Evolutionary conservation across 495 filamentous ascomycete genomes (phyloP).

Genomic region (Penicillium egyptiacum): DNA sequence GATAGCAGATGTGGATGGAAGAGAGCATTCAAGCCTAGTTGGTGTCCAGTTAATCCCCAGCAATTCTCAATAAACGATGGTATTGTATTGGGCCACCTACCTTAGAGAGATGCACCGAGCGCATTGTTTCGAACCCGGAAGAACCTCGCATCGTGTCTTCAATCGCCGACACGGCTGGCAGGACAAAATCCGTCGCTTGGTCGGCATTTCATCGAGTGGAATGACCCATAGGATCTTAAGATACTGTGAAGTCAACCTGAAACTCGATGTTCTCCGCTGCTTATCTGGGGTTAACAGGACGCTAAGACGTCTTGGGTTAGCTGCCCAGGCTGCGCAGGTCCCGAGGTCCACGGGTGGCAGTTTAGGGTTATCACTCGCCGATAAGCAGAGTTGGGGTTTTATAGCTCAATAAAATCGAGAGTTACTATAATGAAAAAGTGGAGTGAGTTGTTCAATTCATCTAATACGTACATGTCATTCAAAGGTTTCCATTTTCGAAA

Average conservation of each 20-base stretch:
- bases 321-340: neutral
- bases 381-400: neutral
- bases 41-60: neutral
- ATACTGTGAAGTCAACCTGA: conserved; percentile 8
- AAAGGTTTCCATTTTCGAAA: neutral
- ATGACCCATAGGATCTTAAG: neutral
- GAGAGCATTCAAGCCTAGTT: conserved; percentile 9
- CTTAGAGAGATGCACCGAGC: conserved; percentile 13
- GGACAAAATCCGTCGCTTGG: conserved; percentile 9
- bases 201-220: conserved; percentile 7
- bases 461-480: neutral
- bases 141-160: conserved; percentile 14
- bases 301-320: conserved; percentile 13
- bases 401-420: neutral
- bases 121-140: conserved; percentile 11
- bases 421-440: neutral
- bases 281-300: conserved; percentile 11
- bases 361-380: conserved; percentile 5
- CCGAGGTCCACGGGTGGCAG: neutral
- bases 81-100: neutral
- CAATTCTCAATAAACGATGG: neutral
- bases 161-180: conserved; percentile 12
- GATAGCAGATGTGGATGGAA: conserved; percentile 8
- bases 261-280: conserved; percentile 15
- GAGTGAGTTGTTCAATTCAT: neutral